Base-by-base conservation (phyloP, 257 asterid species). In the Euphrasia confusa region DNA sequence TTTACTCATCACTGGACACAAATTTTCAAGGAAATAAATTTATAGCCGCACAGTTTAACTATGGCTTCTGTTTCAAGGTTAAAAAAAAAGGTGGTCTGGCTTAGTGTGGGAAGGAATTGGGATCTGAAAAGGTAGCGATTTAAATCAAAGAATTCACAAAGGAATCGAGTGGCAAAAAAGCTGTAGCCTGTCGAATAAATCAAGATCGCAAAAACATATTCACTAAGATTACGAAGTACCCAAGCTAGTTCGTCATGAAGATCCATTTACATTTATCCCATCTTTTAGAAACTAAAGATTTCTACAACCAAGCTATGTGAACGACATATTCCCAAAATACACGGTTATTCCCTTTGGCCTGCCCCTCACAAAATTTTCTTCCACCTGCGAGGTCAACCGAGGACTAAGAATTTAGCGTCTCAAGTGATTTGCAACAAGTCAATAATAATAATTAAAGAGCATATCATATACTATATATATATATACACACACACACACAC, bases 301-400 rank as follows among this genome's bases (percentile, higher is more conserved):
- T 32, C 5, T 5, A 10, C 1, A 4, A 26, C 69, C 39, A 18
- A 58, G 69, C 60, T 60, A 50, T 5, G 64, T 13, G 28, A 66
- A 65, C 26, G 74, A 76, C 42, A 60, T 49, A 32, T 73, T 75
- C 32, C 89, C 91, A 65, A 86, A 89, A 68, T 81, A 89, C 28
- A 78, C 73, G 0, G 94, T 84, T 63, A 82, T 66, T 54, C 84
- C 95, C 80, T 89, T 86, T 42, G 76, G 50, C 4, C 47, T 48
- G 32, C 81, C 87, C 37, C 71, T 63, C 64, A 84, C 81, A 54
- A 53, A 65, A 68, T 82, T 86, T 71, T 73, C 84, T 74, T 86
- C 95, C 27, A 89, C 70, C 97, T 89, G 84, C 69, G 67, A n/a
- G 32, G 26, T 21, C 17, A 1, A 21, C 24, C 15, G 18, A 56